Percentiles rank a stretch among this genome's conserved stretches.
These are phyloP conservation scores for Coemansia sp. DNA, from an alignment of 192 early-diverging fungal genomes.

Conservation along the genomic window DNA sequence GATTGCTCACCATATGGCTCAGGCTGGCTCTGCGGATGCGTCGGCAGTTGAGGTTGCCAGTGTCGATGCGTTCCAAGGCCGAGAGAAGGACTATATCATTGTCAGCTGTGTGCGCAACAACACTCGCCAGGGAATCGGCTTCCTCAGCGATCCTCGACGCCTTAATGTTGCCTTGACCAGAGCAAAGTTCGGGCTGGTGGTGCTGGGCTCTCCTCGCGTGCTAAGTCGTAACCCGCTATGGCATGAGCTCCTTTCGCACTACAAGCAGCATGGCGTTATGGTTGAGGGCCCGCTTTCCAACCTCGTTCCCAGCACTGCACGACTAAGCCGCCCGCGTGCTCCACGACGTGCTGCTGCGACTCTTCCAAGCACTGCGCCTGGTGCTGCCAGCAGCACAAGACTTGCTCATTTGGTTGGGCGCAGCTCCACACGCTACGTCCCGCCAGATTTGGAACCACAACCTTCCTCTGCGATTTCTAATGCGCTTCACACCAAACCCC, in stretches of 20 bases:
- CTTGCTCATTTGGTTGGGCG: constrained; percentile 48
- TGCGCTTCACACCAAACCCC: too few relatives aligned
- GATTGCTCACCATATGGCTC: constrained; percentile 94
- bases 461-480: neutral
- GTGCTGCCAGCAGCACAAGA: constrained; percentile 42
- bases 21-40: constrained; percentile 82
- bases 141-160: constrained; percentile 87
- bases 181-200: constrained; percentile 90
- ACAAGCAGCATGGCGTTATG: constrained; percentile 83
- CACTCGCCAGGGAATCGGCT: constrained; percentile 95
- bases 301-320: constrained; percentile 85
- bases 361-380: constrained; percentile 30
- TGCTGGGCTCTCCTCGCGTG: constrained; percentile 94
- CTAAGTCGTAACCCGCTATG: constrained; percentile 90
- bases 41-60: constrained; percentile 97
- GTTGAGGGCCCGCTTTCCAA: constrained; percentile 92
- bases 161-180: constrained; percentile 88
- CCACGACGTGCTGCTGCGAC: constrained; percentile 40
- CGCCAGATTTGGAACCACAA: constrained; percentile 39
- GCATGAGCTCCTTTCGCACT: constrained; percentile 94
- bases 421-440: constrained; percentile 50
- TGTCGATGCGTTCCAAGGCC: constrained; percentile 98
- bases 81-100: constrained; percentile 99
- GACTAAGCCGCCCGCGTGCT: constrained; percentile 72
- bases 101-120: constrained; percentile 96